phyloP scores from a whole-genome alignment of 2,329 filamentous ascomycete species.

The Stromatinia cepivora region DNA sequence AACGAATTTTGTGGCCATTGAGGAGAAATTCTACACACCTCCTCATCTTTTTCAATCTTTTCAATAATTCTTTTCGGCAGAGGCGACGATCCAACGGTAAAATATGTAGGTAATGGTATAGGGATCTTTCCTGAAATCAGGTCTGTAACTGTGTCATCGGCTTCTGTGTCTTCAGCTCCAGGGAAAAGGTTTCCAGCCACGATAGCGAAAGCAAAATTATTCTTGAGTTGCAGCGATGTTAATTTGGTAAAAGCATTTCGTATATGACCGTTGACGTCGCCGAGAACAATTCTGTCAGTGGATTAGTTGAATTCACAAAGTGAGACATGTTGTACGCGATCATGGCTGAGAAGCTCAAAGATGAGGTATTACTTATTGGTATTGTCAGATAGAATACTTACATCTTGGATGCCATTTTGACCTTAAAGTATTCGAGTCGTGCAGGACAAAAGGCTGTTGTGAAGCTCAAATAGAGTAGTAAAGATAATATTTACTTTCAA shows the following conservation, averaged over 20 bases:
- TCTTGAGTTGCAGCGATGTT: slow-evolving; percentile 77
- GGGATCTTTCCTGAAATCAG: slow-evolving; percentile 72
- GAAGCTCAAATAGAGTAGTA: background rate
- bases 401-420: slow-evolving; percentile 27
- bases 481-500: slow-evolving; percentile 7
- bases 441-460: background rate
- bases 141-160: slow-evolving; percentile 58
- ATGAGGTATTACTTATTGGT: background rate
- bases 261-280: slow-evolving; percentile 78
- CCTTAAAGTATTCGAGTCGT: background rate
- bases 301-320: slow-evolving; percentile 25
- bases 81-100: slow-evolving; percentile 73
- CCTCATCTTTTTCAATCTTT: slow-evolving; percentile 70
- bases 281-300: slow-evolving; percentile 58
- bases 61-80: slow-evolving; percentile 70
- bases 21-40: slow-evolving; percentile 42
- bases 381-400: background rate
- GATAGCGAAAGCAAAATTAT: slow-evolving; percentile 83
- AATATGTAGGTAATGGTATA: slow-evolving; percentile 85
- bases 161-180: slow-evolving; percentile 60
- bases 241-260: slow-evolving; percentile 77
- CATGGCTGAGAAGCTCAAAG: background rate
- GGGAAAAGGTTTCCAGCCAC: slow-evolving; percentile 82
- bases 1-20: slow-evolving; percentile 8
- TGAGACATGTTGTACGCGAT: background rate